Conservation (phyloP, 768 basidiomycete species). For the Tremella fuciformis region DNA sequence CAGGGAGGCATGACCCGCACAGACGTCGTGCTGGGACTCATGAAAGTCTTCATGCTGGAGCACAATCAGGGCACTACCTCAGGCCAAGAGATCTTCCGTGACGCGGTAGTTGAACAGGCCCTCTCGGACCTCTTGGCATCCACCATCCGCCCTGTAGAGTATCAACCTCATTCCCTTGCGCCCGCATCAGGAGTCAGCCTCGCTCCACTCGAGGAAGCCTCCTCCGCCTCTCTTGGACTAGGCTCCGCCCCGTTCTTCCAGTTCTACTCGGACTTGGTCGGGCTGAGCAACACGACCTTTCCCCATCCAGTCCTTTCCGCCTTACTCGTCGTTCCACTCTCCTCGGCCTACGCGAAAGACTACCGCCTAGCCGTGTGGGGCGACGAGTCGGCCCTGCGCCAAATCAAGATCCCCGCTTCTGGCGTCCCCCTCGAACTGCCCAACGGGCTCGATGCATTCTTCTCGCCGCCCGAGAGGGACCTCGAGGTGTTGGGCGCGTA, state of each 20-base stretch:
- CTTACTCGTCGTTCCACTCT: conserved; percentile 39
- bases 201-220: too few relatives aligned
- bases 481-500: background rate
- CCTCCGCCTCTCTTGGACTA: too few relatives aligned
- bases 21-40: conserved; percentile 69
- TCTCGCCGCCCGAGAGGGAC: background rate
- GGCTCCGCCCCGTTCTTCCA: conserved; percentile 76
- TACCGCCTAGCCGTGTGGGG: background rate
- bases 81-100: conserved; percentile 61
- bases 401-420: background rate
- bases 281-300: conserved; percentile 71
- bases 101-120: too few relatives aligned
- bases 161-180: too few relatives aligned
- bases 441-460: background rate
- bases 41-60: conserved; percentile 96
- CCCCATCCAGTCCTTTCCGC: conserved; percentile 72
- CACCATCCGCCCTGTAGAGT: too few relatives aligned
- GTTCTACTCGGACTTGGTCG: conserved; percentile 86
- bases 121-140: too few relatives aligned
- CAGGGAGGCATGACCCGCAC: conserved; percentile 55
- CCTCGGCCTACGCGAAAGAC: background rate
- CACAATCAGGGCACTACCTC: conserved; percentile 60
- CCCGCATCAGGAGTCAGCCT: too few relatives aligned
- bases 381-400: background rate
- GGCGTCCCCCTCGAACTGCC: background rate